These are phyloP conservation scores for Dovyalis caffra DNA, from an alignment of 345 rosid genomes.

Conservation along the genomic window DNA sequence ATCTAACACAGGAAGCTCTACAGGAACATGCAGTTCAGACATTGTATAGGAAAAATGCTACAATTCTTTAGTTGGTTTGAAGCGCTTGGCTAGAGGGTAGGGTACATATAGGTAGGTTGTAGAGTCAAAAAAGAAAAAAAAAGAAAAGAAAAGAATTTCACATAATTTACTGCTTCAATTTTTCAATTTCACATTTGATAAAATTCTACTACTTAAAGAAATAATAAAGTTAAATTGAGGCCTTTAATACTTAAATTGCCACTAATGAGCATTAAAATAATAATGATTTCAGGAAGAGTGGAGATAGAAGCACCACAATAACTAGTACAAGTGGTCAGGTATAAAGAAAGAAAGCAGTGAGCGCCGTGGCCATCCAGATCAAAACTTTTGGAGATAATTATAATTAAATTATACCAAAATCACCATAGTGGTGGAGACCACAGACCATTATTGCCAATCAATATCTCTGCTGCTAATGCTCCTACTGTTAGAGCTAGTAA, in stretches of 20 bases:
- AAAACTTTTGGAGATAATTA: slow-evolving; percentile 8
- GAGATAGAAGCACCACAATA: slow-evolving; percentile 4
- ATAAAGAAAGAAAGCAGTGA: background rate
- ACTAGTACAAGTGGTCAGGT: slow-evolving; percentile 1
- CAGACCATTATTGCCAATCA: slow-evolving; percentile 19
- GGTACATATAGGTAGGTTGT: slow-evolving; percentile 16
- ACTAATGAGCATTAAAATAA: slow-evolving; percentile 23
- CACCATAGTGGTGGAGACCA: slow-evolving; percentile 29
- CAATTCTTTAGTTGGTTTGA: slow-evolving; percentile 10
- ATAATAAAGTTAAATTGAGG: slow-evolving; percentile 13
- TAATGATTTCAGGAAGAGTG: slow-evolving; percentile 10
- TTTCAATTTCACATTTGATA: background rate
- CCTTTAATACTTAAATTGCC: background rate
- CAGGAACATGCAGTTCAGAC: slow-evolving; percentile 37
- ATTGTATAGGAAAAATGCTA: slow-evolving; percentile 25
- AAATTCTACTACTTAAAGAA: slow-evolving; percentile 1
- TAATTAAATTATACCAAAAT: background rate
- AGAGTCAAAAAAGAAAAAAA: background rate
- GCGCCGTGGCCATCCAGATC: slow-evolving; percentile 9
- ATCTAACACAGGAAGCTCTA: slow-evolving; percentile 67
- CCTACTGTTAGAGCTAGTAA: background rate
- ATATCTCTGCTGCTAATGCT: background rate
- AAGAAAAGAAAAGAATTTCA: too few relatives aligned
- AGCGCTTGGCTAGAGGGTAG: slow-evolving; percentile 7
- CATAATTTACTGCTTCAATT: background rate